Base-by-base conservation (phyloP, 805 yeast genomes). In the Ogataea philodendri region DNA sequence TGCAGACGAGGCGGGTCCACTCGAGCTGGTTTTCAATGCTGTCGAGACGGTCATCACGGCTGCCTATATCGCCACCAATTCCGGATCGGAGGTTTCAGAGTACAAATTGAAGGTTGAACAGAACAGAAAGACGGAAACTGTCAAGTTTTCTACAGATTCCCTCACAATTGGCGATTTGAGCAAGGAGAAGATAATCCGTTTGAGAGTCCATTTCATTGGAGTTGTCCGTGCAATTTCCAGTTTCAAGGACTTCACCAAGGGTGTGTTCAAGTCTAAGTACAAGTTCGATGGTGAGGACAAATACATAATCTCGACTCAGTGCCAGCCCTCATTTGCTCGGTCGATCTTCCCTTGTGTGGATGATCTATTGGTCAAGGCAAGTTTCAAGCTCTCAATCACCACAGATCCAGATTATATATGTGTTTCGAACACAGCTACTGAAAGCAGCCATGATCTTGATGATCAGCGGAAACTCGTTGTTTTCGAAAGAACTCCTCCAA, bases 281-380 rank as follows among this genome's bases (percentile, higher is more conserved):
- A 65, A 70, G 37, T 76, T 75, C 46, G 61, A 73, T 1, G 79
- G 79, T 15, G 60, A 79, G 1, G 68, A 73, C 40, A 70, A 74
- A 42, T 69, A 60, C 39, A 60, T 82, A 9, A 52, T 83, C 20
- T 78, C 88, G 0, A 81, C 93, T 2, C 93, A 84, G 51, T 69
- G 77, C 26, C 89, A 83, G 53, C 88, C 93, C 0, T 66, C 68
- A 11, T 79, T 70, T 44, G 81, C 87, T 4, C 66, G 81, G 45
- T 51, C 54, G 30, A 70, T 84, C 9, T 78, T 78, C 49, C 94
- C 94, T 3, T 74, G 82, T 48, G 51, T 83, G 9, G 93, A 84
- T 55, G 88, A 82, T 48, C 67, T 78, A 5, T 49, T 63, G n/a
- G 56, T 61, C 20, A 82, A 80, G 51, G 67, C 76, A 4, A 65